phyloP scores from a whole-genome alignment of 176 grass and related monocot species.

The Tillandsia leiboldiana region DNA sequence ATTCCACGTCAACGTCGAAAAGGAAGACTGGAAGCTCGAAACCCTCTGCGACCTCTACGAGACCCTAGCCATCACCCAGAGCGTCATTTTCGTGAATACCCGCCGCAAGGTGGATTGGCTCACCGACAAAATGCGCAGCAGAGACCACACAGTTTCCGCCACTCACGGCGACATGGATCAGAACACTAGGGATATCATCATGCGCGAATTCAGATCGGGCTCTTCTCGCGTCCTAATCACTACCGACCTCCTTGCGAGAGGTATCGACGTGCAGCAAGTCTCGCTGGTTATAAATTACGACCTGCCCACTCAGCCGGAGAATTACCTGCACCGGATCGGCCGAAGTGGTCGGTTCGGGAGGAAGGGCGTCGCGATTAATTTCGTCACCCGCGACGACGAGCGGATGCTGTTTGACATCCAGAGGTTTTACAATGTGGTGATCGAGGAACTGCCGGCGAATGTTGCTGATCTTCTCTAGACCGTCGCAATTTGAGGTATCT shows the following conservation, averaged over 20 bases:
- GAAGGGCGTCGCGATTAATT: slow-evolving; percentile 82
- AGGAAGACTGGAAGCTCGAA: slow-evolving; percentile 81
- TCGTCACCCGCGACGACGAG: slow-evolving; percentile 60
- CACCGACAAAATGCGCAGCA: slow-evolving; percentile 70
- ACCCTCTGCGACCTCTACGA: slow-evolving; percentile 67
- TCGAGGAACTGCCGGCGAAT: slow-evolving; percentile 62
- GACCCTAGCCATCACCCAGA: slow-evolving; percentile 70
- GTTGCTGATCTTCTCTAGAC: slow-evolving; percentile 60
- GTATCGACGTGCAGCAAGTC: slow-evolving; percentile 84
- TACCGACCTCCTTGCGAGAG: slow-evolving; percentile 67
- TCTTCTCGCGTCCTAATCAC: slow-evolving; percentile 79
- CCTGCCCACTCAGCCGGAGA: slow-evolving; percentile 66
- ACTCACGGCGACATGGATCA: slow-evolving; percentile 84
- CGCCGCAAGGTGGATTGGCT: slow-evolving; percentile 89
- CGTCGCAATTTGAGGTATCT: too few relatives aligned
- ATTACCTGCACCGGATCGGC: slow-evolving; percentile 69
- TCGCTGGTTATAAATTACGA: slow-evolving; percentile 75
- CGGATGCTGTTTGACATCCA: slow-evolving; percentile 68
- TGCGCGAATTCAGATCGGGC: slow-evolving; percentile 76
- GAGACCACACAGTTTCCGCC: slow-evolving; percentile 66
- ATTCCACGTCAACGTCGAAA: slow-evolving; percentile 60
- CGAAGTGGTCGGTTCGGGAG: slow-evolving; percentile 77
- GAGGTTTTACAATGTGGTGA: slow-evolving; percentile 57
- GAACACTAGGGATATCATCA: slow-evolving; percentile 86
- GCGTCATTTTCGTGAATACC: slow-evolving; percentile 81